These are phyloP conservation scores for Hericium rajendrae DNA, from an alignment of 768 basidiomycete genomes.

Conservation along the genomic window DNA sequence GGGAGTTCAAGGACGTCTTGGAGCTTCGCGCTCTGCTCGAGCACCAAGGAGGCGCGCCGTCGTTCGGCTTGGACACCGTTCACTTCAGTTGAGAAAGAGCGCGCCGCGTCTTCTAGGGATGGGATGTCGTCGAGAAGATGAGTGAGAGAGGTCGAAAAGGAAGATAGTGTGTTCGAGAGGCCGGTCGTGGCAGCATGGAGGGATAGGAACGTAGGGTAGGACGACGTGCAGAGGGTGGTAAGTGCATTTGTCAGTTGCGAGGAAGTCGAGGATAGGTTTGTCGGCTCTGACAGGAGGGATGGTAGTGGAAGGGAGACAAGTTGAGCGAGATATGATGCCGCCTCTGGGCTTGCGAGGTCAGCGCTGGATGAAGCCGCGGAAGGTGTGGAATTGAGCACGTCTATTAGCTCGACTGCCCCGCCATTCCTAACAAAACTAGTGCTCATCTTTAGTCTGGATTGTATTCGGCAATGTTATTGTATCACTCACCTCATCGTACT, in stretches of 20 bases:
- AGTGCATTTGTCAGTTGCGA: slow-evolving; percentile 84
- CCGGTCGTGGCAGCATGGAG: slow-evolving; percentile 73
- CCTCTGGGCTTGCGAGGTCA: slow-evolving; percentile 16
- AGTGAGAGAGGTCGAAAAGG: slow-evolving; percentile 66
- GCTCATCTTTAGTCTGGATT: too few species aligned
- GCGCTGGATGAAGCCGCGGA: slow-evolving; percentile 2
- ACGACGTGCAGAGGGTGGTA: slow-evolving; percentile 82
- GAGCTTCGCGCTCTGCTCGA: slow-evolving; percentile 91
- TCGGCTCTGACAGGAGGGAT: slow-evolving; percentile 65
- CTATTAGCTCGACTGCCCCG: not conserved
- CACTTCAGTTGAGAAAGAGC: slow-evolving; percentile 63
- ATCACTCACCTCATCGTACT: too few species aligned
- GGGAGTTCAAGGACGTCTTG: slow-evolving; percentile 88
- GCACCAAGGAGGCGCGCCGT: slow-evolving; percentile 69
- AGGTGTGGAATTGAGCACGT: not conserved
- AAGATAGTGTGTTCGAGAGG: slow-evolving; percentile 60
- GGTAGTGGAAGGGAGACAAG: slow-evolving; percentile 58
- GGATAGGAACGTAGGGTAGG: slow-evolving; percentile 88
- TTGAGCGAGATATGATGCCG: slow-evolving; percentile 47
- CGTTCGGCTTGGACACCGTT: slow-evolving; percentile 67
- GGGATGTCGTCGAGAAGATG: slow-evolving; percentile 66
- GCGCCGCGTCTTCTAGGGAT: slow-evolving; percentile 62
- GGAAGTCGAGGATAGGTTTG: slow-evolving; percentile 69
- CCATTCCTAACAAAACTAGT: too few species aligned
- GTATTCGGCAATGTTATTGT: too few species aligned